These are phyloP conservation scores for Cerioporus squamosus DNA, from an alignment of 1,284 basidiomycete species.

Conservation along the genomic window DNA sequence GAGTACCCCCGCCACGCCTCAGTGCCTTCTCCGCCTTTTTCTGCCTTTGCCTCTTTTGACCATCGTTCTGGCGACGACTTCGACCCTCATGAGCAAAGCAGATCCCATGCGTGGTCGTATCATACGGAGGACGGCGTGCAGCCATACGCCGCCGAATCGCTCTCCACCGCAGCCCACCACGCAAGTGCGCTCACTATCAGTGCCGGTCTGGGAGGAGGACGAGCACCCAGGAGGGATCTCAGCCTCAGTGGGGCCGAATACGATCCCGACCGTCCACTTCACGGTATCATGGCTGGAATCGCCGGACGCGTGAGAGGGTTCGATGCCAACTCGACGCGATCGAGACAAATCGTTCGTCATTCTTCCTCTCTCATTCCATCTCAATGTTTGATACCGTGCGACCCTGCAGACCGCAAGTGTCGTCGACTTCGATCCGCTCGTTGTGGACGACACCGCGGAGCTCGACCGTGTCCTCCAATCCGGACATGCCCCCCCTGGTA, in stretches of 20 bases:
- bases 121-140: constrained; percentile 65
- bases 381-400: constrained; percentile 4
- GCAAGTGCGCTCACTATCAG: constrained; percentile 85
- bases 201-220: constrained; percentile 67
- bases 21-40: constrained; percentile 49
- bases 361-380: background rate
- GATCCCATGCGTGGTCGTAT: constrained; percentile 67
- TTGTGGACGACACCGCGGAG: constrained; percentile 64
- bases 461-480: constrained; percentile 65
- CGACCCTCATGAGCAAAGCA: constrained; percentile 54
- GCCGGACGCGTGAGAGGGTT: constrained; percentile 54
- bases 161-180: constrained; percentile 86
- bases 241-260: constrained; percentile 81
- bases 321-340: constrained; percentile 53
- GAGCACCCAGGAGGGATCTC: constrained; percentile 52
- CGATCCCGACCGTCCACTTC: constrained; percentile 83
- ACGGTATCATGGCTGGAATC: constrained; percentile 70
- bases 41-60: constrained; percentile 64
- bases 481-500: constrained; percentile 44
- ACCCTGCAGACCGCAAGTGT: constrained; percentile 28
- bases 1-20: constrained; percentile 74
- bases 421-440: constrained; percentile 51
- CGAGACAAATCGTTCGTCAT: constrained; percentile 48
- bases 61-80: constrained; percentile 59
- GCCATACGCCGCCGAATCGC: constrained; percentile 67